Conservation (phyloP, 2,329 filamentous ascomycete genomes). For the Immersiporthe knoxdaviesiana region DNA sequence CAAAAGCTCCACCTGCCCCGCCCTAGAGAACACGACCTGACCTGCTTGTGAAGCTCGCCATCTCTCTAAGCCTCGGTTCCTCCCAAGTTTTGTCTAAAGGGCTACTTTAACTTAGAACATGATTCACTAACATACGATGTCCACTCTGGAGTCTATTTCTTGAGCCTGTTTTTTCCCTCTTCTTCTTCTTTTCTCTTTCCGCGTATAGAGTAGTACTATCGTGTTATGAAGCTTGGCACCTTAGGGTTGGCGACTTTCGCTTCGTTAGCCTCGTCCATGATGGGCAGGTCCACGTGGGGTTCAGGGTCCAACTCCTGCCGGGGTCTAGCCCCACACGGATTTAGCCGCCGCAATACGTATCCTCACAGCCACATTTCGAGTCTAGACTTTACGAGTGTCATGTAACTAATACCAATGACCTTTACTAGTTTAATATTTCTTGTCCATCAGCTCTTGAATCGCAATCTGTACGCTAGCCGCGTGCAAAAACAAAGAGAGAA, state of each 20-base stretch:
- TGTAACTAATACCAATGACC: neutral
- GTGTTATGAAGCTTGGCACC: neutral
- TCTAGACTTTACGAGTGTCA: neutral
- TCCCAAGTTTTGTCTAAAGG: neutral
- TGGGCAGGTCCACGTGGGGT: slow-evolving; percentile 5
- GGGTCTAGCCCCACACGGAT: neutral
- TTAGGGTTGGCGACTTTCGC: neutral
- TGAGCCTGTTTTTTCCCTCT: neutral
- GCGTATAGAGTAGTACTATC: neutral
- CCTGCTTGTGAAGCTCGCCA: neutral
- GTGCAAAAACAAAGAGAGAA: neutral
- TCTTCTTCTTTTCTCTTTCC: too few species aligned
- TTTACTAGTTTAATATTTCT: neutral
- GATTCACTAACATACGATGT: neutral
- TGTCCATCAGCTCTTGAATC: neutral
- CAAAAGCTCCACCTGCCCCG: neutral
- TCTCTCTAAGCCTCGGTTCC: neutral
- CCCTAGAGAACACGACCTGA: neutral
- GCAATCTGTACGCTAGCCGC: neutral
- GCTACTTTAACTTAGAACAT: neutral
- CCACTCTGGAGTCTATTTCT: neutral
- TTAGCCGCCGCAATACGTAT: neutral
- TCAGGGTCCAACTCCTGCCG: neutral
- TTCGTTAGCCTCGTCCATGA: neutral
- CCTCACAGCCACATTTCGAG: neutral